Evolutionary conservation across 495 filamentous ascomycete genomes (phyloP), one percentile per base, ranked within the genome.

Genomic region (Aspergillus funiculosus): DNA sequence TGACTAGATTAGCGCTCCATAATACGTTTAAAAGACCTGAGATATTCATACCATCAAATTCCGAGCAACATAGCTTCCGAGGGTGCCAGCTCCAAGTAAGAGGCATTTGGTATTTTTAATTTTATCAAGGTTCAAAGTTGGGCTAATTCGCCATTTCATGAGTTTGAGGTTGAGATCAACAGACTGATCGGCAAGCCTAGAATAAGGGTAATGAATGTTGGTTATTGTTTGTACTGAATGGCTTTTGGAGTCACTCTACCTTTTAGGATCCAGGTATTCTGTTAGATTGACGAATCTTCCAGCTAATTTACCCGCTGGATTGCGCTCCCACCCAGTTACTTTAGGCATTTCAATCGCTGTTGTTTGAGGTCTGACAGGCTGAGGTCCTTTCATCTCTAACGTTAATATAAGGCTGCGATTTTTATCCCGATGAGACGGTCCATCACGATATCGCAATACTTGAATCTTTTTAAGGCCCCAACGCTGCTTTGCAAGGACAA

Each of bases 101-200:
- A 98, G 78, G 57, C 92, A 98, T 53, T 81, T 95, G 5, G 92
- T 91, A 32, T 83, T 75, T 60, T 95, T 96, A 57, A 97, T 86
- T 39, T 76, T 81, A 8, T 94, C 88, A 9, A 98, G 81, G 59
- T 97, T 77, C 17, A 98, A 71, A 32, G 79, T 79, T 5, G 92
- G 92, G 14, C 89, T 87, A 44, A 98, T 86, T 19, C 92, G 81
- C 92, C 92, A 98, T 69, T 95, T 96, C 79, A 98, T 98, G 41
- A 98, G 76, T 66, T 96, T 97, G 48, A 96, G 74, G 57, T 98
- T 98, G 37, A 98, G 79, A 57, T 98, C 92, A 7, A 96, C 92
- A n/a, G 90, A 86, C 62, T 95, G 89, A 52, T 96, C 89, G 17
- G 92, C 92, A 18, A 97, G 73, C 50, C 79, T 80, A 43, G n/a